Evolutionary conservation across 495 filamentous ascomycete species (phyloP).

Genomic region (Margaritispora aquatica): DNA sequence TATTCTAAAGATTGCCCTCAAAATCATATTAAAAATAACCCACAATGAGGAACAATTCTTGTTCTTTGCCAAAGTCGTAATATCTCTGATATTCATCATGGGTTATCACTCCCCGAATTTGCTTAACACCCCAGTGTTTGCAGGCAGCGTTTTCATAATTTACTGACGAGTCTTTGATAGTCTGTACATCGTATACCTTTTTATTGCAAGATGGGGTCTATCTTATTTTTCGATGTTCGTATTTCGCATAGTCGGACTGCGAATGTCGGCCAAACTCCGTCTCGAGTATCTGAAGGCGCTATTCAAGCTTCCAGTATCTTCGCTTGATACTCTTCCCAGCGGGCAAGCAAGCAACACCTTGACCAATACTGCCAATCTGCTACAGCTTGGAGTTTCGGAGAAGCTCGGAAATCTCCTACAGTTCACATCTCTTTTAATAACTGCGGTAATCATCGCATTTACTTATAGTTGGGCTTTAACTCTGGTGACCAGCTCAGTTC

Average conservation of each 20-base stretch:
- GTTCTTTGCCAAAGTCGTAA: too few relatives aligned
- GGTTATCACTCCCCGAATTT: too few relatives aligned
- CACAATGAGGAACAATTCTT: too few relatives aligned
- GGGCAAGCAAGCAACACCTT: slow-evolving; percentile 52
- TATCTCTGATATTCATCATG: too few relatives aligned
- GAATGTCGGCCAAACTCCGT: slow-evolving; percentile 48
- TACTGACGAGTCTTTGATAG: slow-evolving; percentile 21
- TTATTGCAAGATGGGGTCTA: slow-evolving; percentile 51
- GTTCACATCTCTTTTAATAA: slow-evolving; percentile 41
- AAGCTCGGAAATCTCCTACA: slow-evolving; percentile 49
- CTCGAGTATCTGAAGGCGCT: slow-evolving; percentile 37
- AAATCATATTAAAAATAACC: too few relatives aligned
- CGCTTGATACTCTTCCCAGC: slow-evolving; percentile 47
- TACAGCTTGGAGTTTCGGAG: slow-evolving; percentile 64
- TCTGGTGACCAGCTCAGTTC: slow-evolving; percentile 46
- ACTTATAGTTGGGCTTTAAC: slow-evolving; percentile 48
- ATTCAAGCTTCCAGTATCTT: slow-evolving; percentile 45
- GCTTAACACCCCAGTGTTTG: too few relatives aligned
- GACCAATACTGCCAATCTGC: slow-evolving; percentile 54
- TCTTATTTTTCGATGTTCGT: slow-evolving; percentile 50
- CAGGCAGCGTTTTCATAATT: background rate
- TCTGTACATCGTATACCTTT: slow-evolving; percentile 56
- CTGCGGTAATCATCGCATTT: slow-evolving; percentile 50
- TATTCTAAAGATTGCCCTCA: background rate
- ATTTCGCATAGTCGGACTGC: slow-evolving; percentile 46